phyloP scores from a whole-genome alignment of 2,329 filamentous ascomycete species.

The Penicillium capsulatum region DNA sequence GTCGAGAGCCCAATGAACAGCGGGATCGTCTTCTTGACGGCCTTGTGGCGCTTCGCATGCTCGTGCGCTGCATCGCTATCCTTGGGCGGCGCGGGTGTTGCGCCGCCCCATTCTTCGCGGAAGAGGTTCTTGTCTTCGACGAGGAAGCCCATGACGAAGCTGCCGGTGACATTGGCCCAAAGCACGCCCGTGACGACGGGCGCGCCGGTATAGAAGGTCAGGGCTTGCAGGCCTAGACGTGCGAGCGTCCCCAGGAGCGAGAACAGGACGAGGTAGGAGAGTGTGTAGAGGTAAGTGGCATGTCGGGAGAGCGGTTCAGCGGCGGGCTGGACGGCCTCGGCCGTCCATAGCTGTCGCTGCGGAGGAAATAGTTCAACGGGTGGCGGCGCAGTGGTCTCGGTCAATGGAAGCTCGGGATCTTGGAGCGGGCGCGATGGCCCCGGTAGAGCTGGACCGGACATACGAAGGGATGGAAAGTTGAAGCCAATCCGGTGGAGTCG shows the following conservation, averaged over 20 bases:
- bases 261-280: conserved; percentile 82
- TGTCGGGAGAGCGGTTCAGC: conserved; percentile 44
- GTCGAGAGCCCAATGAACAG: conserved; percentile 82
- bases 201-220: conserved; percentile 74
- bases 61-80: conserved; percentile 28
- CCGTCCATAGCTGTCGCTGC: conserved; percentile 37
- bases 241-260: conserved; percentile 79
- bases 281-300: conserved; percentile 61
- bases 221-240: conserved; percentile 70
- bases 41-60: conserved; percentile 51
- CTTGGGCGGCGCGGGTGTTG: conserved; percentile 33
- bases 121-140: conserved; percentile 74
- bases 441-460: no score
- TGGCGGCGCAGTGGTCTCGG: conserved; percentile 34
- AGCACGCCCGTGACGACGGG: conserved; percentile 70
- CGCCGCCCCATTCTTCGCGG: conserved; percentile 61
- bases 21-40: conserved; percentile 78
- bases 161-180: conserved; percentile 85
- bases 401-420: conserved; percentile 16
- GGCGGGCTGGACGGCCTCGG: conserved; percentile 23
- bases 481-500: no score
- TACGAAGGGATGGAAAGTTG: no score
- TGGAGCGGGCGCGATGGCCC: no score
- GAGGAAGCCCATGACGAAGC: conserved; percentile 79
- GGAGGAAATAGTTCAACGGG: conserved; percentile 43